A percentile compares a stretch with the other conserved stretches of the same genome.
These are phyloP conservation scores for Amanita inopinata DNA, from an alignment of 768 basidiomycete genomes.

Conservation along the genomic window DNA sequence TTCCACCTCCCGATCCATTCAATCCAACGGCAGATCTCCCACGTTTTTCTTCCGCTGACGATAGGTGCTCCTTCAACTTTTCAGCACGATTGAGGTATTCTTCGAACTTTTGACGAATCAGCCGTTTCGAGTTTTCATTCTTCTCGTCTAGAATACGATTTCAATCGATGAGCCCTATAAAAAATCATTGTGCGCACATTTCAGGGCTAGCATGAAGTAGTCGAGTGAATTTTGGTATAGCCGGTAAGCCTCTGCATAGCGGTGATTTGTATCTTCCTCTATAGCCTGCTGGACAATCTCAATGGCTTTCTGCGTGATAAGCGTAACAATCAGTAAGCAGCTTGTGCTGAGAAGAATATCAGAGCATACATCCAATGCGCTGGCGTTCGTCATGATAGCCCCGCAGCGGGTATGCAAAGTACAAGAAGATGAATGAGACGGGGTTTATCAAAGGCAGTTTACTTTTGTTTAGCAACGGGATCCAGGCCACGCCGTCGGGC, in stretches of 20 bases:
- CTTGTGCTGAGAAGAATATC: neutral
- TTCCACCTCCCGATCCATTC: slow-evolving; percentile 33
- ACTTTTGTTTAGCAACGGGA: slow-evolving; percentile 8
- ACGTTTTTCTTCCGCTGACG: slow-evolving; percentile 51
- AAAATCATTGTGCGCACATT: slow-evolving; percentile 47
- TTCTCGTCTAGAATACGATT: slow-evolving; percentile 60
- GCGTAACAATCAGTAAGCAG: neutral
- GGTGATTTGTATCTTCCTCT: slow-evolving; percentile 85
- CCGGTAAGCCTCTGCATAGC: slow-evolving; percentile 92
- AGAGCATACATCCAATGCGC: slow-evolving; percentile 36
- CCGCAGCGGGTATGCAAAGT: slow-evolving; percentile 1
- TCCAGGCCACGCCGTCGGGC: too few species aligned
- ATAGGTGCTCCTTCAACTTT: slow-evolving; percentile 78
- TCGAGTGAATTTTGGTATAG: slow-evolving; percentile 92
- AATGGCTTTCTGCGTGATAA: slow-evolving; percentile 46
- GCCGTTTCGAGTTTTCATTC: slow-evolving; percentile 82
- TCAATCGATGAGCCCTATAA: neutral
- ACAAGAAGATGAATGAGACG: neutral
- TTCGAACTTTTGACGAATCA: slow-evolving; percentile 81
- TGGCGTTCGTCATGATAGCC: slow-evolving; percentile 31
- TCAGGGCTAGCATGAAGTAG: slow-evolving; percentile 96
- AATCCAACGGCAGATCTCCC: slow-evolving; percentile 39
- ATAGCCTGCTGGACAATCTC: slow-evolving; percentile 90
- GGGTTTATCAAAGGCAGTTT: slow-evolving; percentile 1
- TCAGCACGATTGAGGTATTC: slow-evolving; percentile 93